Evolutionary conservation across 2,329 filamentous ascomycete species (phyloP).

Genomic region (Alternaria dauci): DNA sequence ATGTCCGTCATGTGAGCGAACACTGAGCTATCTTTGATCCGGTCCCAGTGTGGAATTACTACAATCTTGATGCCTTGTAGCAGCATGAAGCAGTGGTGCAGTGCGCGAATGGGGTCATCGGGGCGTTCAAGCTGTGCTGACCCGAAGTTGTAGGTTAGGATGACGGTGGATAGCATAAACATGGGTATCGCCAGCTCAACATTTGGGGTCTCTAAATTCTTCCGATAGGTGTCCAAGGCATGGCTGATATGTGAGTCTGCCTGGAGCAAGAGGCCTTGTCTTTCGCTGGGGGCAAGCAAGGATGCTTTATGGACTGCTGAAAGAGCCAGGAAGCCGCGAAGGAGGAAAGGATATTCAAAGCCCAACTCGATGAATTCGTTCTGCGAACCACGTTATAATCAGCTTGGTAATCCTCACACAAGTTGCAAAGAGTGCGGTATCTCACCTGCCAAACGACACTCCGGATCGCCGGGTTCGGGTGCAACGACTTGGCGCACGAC

Average conservation of each 20-base stretch:
- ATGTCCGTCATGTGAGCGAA: conserved; percentile 27
- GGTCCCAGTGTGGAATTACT: conserved; percentile 32
- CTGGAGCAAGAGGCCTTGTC: conserved; percentile 34
- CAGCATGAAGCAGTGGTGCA: conserved; percentile 43
- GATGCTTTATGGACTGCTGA: conserved; percentile 41
- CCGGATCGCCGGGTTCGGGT: conserved; percentile 22
- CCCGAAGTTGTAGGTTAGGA: conserved; percentile 43
- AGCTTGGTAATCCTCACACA: not conserved
- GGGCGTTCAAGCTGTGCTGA: conserved; percentile 38
- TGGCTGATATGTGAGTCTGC: conserved; percentile 41
- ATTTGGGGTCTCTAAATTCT: conserved; percentile 31
- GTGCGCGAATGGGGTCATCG: conserved; percentile 37
- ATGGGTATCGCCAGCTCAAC: conserved; percentile 36
- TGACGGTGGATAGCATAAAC: conserved; percentile 40
- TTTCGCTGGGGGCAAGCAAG: conserved; percentile 27
- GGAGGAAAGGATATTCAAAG: conserved; percentile 40
- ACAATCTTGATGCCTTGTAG: conserved; percentile 40
- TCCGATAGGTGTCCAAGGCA: conserved; percentile 35
- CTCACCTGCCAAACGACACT: conserved; percentile 24
- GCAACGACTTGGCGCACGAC: conserved; percentile 30
- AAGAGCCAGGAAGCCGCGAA: conserved; percentile 41
- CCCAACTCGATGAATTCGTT: conserved; percentile 33
- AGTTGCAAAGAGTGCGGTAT: not conserved
- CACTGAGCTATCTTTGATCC: conserved; percentile 28
- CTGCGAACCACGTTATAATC: not conserved